Base-by-base conservation (phyloP, 208 protist genomes). In the Crithidia mellificae region DNA sequence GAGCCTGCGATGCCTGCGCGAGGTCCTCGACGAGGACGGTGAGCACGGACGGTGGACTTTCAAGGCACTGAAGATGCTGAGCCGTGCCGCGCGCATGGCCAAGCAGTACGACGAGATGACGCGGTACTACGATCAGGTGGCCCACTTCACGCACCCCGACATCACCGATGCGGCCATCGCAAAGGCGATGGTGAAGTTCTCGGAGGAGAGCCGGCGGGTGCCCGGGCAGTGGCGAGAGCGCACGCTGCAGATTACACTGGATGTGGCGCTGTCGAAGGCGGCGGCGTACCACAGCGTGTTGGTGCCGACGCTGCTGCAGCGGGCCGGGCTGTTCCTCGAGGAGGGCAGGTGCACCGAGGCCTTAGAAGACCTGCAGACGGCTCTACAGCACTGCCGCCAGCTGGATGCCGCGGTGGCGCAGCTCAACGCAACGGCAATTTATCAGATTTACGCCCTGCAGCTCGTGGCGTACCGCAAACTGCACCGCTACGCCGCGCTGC, bases 31-130 rank as follows among this genome's bases (percentile, higher is more conserved):
- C 1, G 83, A 94, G 41, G 97, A 98, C 59, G 63, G 73, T 34
- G 68, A 77, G 24, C 77, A 94, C 62, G 87, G 77, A 0, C 79
- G 79, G 46, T 97, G 93, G 95, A 95, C 90, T 24, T 98, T 98
- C 76, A 98, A 98, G 78, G 89, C 95, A 15, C 74, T 97, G 17
- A 98, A 98, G 72, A 88, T 91, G 68, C 87, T 98, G 24, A 83
- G 94, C 22, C 90, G 94, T 50, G 71, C 94, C 27, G 64, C 80
- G 32, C 89, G 94, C 44, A 74, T 82, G 46, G 72, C 73, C 36
- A 64, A 78, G 30, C 63, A 90, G 19, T 98, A 94, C 76, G 80
- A 95, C 6, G 74, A 90, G 11, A 94, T 97, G 91, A 41, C 96
- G 22, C 56, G 73, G 12, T 83, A 84, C 50, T 97, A 95, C 56